These are phyloP conservation scores for Leccinellum albellum DNA, from an alignment of 768 basidiomycete genomes.

Conservation along the genomic window DNA sequence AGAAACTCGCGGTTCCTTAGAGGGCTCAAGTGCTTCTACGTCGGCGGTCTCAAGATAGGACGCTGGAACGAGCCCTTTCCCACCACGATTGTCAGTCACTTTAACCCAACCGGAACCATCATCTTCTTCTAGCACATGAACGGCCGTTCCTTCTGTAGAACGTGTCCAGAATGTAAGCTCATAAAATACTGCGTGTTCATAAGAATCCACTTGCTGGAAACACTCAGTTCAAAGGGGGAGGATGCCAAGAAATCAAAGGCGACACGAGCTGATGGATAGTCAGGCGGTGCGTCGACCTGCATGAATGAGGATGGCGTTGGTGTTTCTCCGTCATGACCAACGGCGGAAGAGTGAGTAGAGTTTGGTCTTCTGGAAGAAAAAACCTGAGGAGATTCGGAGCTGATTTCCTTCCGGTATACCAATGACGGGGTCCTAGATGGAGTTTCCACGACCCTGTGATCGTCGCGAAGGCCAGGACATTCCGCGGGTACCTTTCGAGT, in stretches of 20 bases:
- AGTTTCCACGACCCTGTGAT: constrained; percentile 23
- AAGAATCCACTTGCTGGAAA: constrained; percentile 46
- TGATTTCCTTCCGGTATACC: constrained; percentile 30
- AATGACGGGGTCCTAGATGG: constrained; percentile 32
- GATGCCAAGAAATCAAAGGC: constrained; percentile 73
- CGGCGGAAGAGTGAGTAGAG: constrained; percentile 5
- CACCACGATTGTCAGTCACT: constrained; percentile 53
- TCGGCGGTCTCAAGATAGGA: constrained; percentile 58
- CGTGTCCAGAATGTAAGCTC: constrained; percentile 12
- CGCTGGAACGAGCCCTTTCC: constrained; percentile 78
- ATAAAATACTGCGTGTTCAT: constrained; percentile 4
- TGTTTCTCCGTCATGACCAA: constrained; percentile 14
- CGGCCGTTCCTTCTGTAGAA: constrained; percentile 53
- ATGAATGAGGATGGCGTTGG: constrained; percentile 60
- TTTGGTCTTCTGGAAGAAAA: constrained; percentile 4
- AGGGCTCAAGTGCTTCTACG: constrained; percentile 16
- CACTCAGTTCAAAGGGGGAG: constrained; percentile 72
- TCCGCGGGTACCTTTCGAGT: constrained; percentile 64
- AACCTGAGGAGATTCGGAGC: constrained; percentile 14
- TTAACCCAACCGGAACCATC: constrained; percentile 89
- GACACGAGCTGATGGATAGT: constrained; percentile 53
- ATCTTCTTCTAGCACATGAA: constrained; percentile 72
- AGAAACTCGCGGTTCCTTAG: constrained; percentile 31
- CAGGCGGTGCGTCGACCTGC: constrained; percentile 35
- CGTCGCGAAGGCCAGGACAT: constrained; percentile 40